Base-by-base conservation (phyloP, 768 basidiomycete species). In the Tricholoma terreum region DNA sequence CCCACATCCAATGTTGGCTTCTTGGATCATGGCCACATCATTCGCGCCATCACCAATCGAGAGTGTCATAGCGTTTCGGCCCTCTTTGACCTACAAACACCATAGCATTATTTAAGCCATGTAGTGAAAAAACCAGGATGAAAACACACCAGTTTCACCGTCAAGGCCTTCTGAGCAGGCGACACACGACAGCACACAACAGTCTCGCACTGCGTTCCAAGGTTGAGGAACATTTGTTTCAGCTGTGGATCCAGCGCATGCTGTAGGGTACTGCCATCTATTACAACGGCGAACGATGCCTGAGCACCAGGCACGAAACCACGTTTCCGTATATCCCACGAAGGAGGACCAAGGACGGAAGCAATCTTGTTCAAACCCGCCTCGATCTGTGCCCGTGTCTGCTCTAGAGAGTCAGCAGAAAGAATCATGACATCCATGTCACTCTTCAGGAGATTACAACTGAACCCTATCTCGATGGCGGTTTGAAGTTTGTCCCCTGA, bases 1-100 rank as follows among this genome's bases (percentile, higher is more conserved):
- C 19, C 96, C 96, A 67, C 94, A 92, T 3, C 96, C 96, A 62
- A 98, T 89, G 70, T 98, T 94, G n/a, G 96, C 96, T 67, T 96
- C 96, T 69, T 98, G 96, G 57, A 98, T 98, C 96, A 98, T 98
- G 6, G 95, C 94, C 21, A 98, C 96, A 67, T 98, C 96, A 67
- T 98, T 98, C 14, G 96, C 96, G 54, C 93, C 94, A 65, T 98
- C 96, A 9, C 96, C 96, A 54, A 99, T 98, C 0, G 95, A 91
- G 27, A 98, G 72, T 1, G 95, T 96, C 96, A 98, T 97, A 0
- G 94, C 94, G 50, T 92, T 87, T 48, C 89, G 84, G 9, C 96
- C 96, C 63, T 98, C 94, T 66, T 98, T 98, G 70, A 98, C 92
- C 92, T 92, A 58, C 12, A 36, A 63, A 21, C 61, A 35, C 34